A percentile compares a stretch with the other conserved stretches of the same genome.
These are phyloP conservation scores for Panicum hallii DNA, from an alignment of 202 grass and related monocot genomes.

Conservation along the genomic window DNA sequence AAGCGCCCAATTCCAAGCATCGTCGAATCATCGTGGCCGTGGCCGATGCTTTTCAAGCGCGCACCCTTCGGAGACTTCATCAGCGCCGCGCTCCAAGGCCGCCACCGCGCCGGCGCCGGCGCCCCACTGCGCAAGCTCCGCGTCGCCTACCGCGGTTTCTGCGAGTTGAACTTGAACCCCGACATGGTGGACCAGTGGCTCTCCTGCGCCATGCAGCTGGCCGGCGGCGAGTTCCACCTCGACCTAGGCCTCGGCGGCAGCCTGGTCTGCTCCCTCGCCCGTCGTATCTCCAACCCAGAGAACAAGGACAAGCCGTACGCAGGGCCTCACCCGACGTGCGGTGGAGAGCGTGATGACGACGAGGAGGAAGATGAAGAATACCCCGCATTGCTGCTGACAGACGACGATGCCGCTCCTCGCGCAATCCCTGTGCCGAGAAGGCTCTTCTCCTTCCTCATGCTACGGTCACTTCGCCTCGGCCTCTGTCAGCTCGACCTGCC, in stretches of 20 bases:
- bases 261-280: not conserved
- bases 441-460: not conserved
- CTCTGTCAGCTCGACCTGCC: not conserved
- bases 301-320: too few relatives aligned
- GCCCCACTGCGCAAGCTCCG: not conserved
- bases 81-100: not conserved
- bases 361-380: too few relatives aligned
- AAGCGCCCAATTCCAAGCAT: too few relatives aligned
- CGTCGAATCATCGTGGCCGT: too few relatives aligned
- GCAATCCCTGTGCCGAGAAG: not conserved
- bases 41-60: too few relatives aligned
- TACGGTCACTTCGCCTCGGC: conserved; percentile 2
- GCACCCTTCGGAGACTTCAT: not conserved
- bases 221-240: not conserved
- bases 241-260: not conserved
- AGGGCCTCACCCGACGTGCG: too few relatives aligned
- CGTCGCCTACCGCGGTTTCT: not conserved
- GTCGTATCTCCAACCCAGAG: too few relatives aligned
- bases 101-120: not conserved
- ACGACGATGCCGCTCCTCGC: too few relatives aligned
- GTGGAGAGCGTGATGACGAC: too few relatives aligned
- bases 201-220: not conserved
- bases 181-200: not conserved
- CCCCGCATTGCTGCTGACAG: too few relatives aligned
- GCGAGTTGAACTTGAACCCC: too few relatives aligned